Percentiles rank a stretch among this genome's conserved stretches.
These are phyloP conservation scores for Talaromyces nanjingensis DNA, from an alignment of 495 filamentous ascomycete species.

Conservation along the genomic window DNA sequence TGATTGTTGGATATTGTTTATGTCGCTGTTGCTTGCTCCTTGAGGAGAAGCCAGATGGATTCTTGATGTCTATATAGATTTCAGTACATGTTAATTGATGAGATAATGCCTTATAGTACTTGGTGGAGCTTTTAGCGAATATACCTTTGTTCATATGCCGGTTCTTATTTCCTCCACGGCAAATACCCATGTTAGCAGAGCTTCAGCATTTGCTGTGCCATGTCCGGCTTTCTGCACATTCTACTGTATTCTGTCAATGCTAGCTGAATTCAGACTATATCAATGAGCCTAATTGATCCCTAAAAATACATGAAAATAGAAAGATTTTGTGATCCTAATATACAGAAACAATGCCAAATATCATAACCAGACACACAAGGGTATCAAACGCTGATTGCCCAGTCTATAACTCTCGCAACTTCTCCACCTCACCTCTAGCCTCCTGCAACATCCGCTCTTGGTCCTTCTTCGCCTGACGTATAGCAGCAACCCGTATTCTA, in stretches of 20 bases:
- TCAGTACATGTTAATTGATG: constrained; percentile 5
- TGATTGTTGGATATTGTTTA: neutral
- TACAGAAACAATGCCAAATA: constrained; percentile 4
- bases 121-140: neutral
- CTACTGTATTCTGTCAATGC: neutral
- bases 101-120: neutral
- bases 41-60: neutral
- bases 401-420: constrained; percentile 25
- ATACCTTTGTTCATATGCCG: neutral
- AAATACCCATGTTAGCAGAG: no score
- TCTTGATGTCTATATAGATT: constrained; percentile 2
- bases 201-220: neutral
- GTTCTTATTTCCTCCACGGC: no score
- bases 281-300: neutral
- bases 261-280: neutral
- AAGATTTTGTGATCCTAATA: constrained; percentile 10
- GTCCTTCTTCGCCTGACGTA: constrained; percentile 51
- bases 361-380: neutral
- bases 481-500: constrained; percentile 44
- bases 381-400: neutral
- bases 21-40: neutral
- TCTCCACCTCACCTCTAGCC: constrained; percentile 41
- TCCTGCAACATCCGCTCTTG: constrained; percentile 60
- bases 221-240: neutral
- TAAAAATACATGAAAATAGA: constrained; percentile 7